A percentile compares a stretch with the other conserved stretches of the same genome.
These are phyloP conservation scores for Urochloa ruziziensis DNA, from an alignment of 176 grass and related monocot species.

Conservation along the genomic window DNA sequence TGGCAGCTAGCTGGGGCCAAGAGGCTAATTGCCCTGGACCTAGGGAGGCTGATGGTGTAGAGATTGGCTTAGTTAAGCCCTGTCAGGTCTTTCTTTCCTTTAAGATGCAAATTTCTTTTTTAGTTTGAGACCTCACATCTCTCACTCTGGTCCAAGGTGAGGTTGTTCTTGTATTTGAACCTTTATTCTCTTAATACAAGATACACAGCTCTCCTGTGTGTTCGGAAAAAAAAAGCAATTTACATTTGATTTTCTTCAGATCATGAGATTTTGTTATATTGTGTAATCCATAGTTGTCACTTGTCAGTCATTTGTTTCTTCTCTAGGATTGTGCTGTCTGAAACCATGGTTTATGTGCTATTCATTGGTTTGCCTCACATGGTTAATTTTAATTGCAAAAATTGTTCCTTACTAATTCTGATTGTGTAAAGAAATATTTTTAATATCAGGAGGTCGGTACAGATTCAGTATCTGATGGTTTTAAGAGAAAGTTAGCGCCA, in stretches of 20 bases:
- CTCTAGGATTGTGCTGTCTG: background rate
- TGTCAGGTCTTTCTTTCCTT: too few relatives aligned
- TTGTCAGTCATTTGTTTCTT: background rate
- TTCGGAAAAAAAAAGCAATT: too few relatives aligned
- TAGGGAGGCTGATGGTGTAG: too few relatives aligned
- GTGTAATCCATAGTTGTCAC: background rate
- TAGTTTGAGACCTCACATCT: too few relatives aligned
- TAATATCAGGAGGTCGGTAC: constrained; percentile 25
- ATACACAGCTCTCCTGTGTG: too few relatives aligned
- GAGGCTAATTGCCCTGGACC: too few relatives aligned
- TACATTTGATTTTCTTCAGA: constrained; percentile 2
- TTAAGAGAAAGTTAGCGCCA: constrained; percentile 27
- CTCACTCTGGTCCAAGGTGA: too few relatives aligned
- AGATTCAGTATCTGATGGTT: constrained; percentile 27
- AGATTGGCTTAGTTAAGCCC: too few relatives aligned
- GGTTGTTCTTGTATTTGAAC: too few relatives aligned
- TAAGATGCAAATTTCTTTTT: too few relatives aligned
- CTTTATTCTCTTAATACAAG: too few relatives aligned
- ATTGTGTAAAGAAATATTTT: constrained; percentile 5
- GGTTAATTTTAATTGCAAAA: background rate
- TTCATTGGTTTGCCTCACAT: background rate
- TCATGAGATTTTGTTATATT: background rate
- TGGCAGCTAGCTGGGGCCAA: too few relatives aligned
- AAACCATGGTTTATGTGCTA: background rate
- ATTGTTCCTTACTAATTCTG: background rate